A percentile compares a stretch with the other conserved stretches of the same genome.
Conservation (phyloP, 2,329 filamentous ascomycete species). For the Byssothecium circinans region DNA sequence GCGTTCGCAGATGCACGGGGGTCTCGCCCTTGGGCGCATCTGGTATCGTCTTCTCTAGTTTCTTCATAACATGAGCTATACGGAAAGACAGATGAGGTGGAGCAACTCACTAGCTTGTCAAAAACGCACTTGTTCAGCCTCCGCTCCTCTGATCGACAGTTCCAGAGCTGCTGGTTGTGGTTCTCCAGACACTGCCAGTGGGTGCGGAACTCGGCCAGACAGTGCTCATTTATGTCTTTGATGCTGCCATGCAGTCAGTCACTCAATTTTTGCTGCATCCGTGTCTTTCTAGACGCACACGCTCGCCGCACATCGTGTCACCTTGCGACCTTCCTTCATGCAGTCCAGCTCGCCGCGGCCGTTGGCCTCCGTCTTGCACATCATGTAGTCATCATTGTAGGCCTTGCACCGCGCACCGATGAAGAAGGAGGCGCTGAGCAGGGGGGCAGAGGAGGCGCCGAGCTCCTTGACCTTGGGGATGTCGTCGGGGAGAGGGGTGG, state of each 20-base stretch:
- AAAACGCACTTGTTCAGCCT: conserved; percentile 94
- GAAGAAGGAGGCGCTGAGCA: conserved; percentile 91
- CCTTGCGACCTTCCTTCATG: conserved; percentile 92
- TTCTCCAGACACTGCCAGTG: conserved; percentile 97
- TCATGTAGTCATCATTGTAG: conserved; percentile 99
- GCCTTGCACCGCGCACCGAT: conserved; percentile 92
- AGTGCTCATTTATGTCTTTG: conserved; percentile 94
- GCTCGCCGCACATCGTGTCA: conserved; percentile 93
- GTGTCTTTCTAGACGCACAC: conserved; percentile 64
- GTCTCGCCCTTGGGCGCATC: conserved; percentile 52
- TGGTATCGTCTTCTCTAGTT: conserved; percentile 56
- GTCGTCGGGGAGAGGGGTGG: conserved; percentile 86
- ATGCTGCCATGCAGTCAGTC: conserved; percentile 59
- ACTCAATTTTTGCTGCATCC: neutral
- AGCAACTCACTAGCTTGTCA: conserved; percentile 79
- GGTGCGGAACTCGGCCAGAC: conserved; percentile 83
- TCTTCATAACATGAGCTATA: conserved; percentile 35
- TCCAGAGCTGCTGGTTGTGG: conserved; percentile 97
- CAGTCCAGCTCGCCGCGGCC: conserved; percentile 92
- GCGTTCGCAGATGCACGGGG: conserved; percentile 53
- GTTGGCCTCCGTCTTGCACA: conserved; percentile 94
- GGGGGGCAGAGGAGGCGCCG: conserved; percentile 86
- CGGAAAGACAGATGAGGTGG: neutral
- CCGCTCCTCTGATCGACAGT: conserved; percentile 86
- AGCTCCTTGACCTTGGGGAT: conserved; percentile 94